These are phyloP conservation scores for Volvox reticuliferus DNA, from an alignment of 139 green algal species.

Conservation along the genomic window DNA sequence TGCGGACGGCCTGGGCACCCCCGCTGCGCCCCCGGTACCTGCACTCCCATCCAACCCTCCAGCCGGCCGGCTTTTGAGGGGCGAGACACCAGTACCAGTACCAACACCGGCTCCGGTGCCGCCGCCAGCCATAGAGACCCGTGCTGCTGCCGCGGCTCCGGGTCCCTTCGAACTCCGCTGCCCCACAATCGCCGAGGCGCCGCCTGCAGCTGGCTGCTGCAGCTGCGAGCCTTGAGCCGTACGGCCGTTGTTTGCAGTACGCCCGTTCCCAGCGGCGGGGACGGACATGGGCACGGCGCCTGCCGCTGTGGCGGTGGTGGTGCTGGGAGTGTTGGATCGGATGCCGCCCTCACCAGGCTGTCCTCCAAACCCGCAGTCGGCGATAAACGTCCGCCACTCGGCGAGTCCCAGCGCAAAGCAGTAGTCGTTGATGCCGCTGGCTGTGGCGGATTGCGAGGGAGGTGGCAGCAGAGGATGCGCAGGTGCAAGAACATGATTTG, in stretches of 20 bases:
- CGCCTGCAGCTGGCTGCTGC: too few relatives aligned
- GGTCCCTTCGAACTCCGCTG: too few relatives aligned
- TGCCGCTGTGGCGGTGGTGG: background rate
- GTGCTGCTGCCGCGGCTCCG: too few relatives aligned
- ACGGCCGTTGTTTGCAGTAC: background rate
- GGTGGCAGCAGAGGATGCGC: background rate
- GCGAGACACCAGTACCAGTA: background rate
- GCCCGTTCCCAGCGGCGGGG: background rate
- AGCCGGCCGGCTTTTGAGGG: background rate
- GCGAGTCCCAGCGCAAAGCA: conserved; percentile 25
- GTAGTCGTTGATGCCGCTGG: background rate
- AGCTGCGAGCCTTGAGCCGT: background rate
- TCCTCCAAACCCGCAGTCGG: conserved; percentile 4
- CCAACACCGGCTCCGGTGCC: too few relatives aligned
- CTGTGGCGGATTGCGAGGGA: background rate
- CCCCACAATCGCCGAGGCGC: too few relatives aligned
- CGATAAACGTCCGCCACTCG: conserved; percentile 36
- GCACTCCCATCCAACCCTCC: too few relatives aligned
- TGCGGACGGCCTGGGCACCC: background rate
- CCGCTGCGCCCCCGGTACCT: too few relatives aligned
- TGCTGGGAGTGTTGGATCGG: background rate
- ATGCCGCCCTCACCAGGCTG: background rate
- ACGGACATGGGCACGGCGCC: background rate
- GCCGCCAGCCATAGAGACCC: too few relatives aligned
- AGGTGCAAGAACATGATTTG: background rate